phyloP scores from a whole-genome alignment of 257 asterid genomes.

The Solanum virginianum region DNA sequence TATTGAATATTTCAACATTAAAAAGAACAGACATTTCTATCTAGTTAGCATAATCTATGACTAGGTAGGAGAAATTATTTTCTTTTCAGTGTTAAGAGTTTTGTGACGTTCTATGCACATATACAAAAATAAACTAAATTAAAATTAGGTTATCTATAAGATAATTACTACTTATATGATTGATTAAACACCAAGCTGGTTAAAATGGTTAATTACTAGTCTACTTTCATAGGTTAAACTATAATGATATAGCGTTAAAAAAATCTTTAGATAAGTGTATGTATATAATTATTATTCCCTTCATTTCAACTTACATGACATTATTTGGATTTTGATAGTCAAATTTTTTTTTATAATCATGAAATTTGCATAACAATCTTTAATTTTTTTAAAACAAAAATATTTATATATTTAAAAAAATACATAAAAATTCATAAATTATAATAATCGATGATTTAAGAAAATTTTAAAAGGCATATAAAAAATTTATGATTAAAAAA shows the following conservation, averaged over 20 bases:
- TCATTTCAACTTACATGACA: not conserved
- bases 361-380: not conserved
- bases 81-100: not conserved
- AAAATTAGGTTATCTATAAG: not conserved
- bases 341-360: not conserved
- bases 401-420: not conserved
- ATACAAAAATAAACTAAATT: not conserved
- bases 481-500: too few relatives aligned
- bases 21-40: not conserved
- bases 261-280: too few relatives aligned
- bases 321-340: not conserved
- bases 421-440: too few relatives aligned
- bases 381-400: not conserved
- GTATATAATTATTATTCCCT: not conserved
- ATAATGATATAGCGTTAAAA: too few relatives aligned
- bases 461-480: too few relatives aligned
- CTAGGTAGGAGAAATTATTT: not conserved
- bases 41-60: not conserved
- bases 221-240: not conserved
- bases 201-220: not conserved
- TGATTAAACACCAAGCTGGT: not conserved
- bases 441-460: too few relatives aligned
- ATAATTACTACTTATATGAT: not conserved
- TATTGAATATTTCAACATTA: not conserved
- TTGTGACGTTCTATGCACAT: not conserved